Base-by-base conservation (phyloP, 2,329 filamentous ascomycete genomes). In the Alternaria viburni region DNA sequence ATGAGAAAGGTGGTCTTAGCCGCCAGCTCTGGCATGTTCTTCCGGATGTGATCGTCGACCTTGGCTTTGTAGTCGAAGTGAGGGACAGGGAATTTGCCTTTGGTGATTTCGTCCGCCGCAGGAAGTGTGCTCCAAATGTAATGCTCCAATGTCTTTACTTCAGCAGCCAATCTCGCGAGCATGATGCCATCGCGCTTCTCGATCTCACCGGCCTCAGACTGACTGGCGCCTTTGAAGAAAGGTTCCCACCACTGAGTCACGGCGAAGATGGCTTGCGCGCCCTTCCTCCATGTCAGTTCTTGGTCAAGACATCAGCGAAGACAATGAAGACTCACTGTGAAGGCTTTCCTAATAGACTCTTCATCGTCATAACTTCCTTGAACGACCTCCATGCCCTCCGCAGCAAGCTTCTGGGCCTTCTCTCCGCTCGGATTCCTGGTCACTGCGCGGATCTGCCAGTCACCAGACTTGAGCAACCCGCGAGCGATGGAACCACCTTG, bases 361-460 rank as follows among this genome's bases (percentile, higher is more conserved):
- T 62, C 59, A 26, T 72, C 61, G 30, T 70, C 51, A 8, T 64
- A 58, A 41, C 61, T 50, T 11, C 51, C 68, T 57, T 63, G 43
- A 2, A 82, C 73, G 15, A 83, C 68, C 43, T 83, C 81, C 26
- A 81, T 69, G 17, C 80, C 81, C 45, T 67, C 65, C 0, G 57
- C 66, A n/a, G 68, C 65, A 26, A 81, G 74, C 5, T 52, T 57
- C 19, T 66, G 57, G 10, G 70, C 64, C 21, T 64, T 64, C 19
- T 46, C 15, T n/a, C 64, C 68, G 3, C 57, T 36, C 1, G 43
- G 12, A 77, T 67, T 83, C 77, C 72, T 80, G 74, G 85, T 23
- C 81, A 87, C 69, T 82, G 83, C 13, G 80, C 85, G 51, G 76
- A 86, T 61, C 81, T 84, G 75, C 84, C 85, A 79, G 81, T 81